Base-by-base conservation (phyloP, 805 yeast genomes). In the Wickerhamiella sergipiensis region DNA sequence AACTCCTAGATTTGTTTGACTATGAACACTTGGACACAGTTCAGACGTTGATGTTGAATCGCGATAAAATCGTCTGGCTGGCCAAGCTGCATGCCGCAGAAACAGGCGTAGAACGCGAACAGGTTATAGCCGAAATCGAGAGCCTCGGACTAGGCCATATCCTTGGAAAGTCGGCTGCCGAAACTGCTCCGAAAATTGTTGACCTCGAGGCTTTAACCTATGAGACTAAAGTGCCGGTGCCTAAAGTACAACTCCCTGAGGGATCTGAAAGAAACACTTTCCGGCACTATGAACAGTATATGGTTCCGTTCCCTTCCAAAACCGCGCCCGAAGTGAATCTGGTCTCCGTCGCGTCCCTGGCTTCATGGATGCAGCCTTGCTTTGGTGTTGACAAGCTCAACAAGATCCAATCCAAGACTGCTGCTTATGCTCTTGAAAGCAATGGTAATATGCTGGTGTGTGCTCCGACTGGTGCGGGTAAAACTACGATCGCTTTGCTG, bases 391-490 rank as follows among this genome's bases (percentile, higher is more conserved):
- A 84, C 61, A 69, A 81, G 1, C 72, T 92, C 56, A 92, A 92
- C 64, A 69, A 86, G 49, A 77, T 92, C 15, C 99, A 92, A 65
- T 84, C 95, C 1, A 77, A 76, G 54, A 87, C 89, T 0, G 86
- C 67, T 56, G 92, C 92, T 1, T 62, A 71, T n/a, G 96, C 95
- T 0, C 85, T 90, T 56, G 60, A 73, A 3, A 67, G 76, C 1
- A 92, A 85, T 61, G 73, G 74, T 4, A 90, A 89, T 59, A 63
- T 92, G 40, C 68, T 90, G 17, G 70, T 90, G 58, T 90, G 97
- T 74, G 97, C 98, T 1, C 98, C 98, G 6, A 90, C 98, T 0
- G 98, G 98, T 70, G 96, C 96, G 2, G 98, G 98, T 69, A 90
- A 90, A 64, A 90, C 98, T 21, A 92, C 92, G 64, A 95, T 92